Percentiles rank a stretch among this genome's conserved stretches.
Evolutionary conservation across 345 rosid genomes (phyloP).

Genomic region (Euclidium syriacum): DNA sequence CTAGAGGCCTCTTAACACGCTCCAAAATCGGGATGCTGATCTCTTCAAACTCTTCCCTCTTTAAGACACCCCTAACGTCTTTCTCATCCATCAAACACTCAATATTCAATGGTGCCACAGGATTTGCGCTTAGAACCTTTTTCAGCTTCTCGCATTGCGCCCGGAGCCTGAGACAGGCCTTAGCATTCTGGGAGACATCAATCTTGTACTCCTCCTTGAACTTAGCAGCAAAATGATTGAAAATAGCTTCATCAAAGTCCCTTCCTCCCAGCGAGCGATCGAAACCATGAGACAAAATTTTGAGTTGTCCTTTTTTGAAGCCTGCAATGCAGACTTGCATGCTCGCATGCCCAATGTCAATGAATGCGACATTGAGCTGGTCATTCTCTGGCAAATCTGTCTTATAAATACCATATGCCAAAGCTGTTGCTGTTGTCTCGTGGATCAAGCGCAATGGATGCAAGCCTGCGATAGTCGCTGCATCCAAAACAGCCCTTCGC

Average conservation of each 20-base stretch:
- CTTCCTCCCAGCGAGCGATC: slow-evolving; percentile 89
- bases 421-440: slow-evolving; percentile 91
- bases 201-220: slow-evolving; percentile 89
- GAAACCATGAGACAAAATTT: slow-evolving; percentile 68
- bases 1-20: slow-evolving; percentile 81
- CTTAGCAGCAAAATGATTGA: slow-evolving; percentile 66
- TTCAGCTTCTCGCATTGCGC: slow-evolving; percentile 89
- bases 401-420: slow-evolving; percentile 97
- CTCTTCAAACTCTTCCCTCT: slow-evolving; percentile 88
- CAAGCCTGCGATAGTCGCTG: slow-evolving; percentile 89
- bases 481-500: slow-evolving; percentile 91
- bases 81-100: slow-evolving; percentile 98
- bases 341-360: slow-evolving; percentile 88
- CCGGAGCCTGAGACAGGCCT: slow-evolving; percentile 81
- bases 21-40: slow-evolving; percentile 75
- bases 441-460: slow-evolving; percentile 82
- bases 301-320: slow-evolving; percentile 81
- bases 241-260: slow-evolving; percentile 86
- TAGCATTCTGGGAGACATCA: slow-evolving; percentile 81
- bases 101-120: slow-evolving; percentile 77
- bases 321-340: slow-evolving; percentile 98
- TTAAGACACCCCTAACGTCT: slow-evolving; percentile 81
- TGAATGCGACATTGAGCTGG: slow-evolving; percentile 77
- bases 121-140: slow-evolving; percentile 94
- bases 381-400: slow-evolving; percentile 91